Evolutionary conservation across 2,329 filamentous ascomycete genomes (phyloP).

Genomic region (Alternaria solani): DNA sequence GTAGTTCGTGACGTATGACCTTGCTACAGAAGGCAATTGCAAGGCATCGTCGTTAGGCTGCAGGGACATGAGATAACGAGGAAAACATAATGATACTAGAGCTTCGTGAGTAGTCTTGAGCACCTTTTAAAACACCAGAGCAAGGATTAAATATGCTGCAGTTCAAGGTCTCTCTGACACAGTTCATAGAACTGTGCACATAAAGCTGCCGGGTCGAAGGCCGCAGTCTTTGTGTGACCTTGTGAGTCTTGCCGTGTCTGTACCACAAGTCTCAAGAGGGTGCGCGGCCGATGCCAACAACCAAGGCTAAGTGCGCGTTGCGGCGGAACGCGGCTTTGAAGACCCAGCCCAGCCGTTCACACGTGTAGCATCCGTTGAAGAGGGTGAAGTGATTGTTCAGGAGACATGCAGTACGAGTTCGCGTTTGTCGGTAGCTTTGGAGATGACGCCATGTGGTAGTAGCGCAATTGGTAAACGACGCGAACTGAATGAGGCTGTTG

Average conservation of each 20-base stretch:
- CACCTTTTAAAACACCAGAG: background rate
- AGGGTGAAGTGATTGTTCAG: background rate
- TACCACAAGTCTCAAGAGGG: background rate
- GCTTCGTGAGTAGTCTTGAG: background rate
- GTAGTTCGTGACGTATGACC: background rate
- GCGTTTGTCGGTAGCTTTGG: background rate
- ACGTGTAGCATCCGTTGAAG: background rate
- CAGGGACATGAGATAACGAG: background rate
- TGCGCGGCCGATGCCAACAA: background rate
- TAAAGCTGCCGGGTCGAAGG: background rate
- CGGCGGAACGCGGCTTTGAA: background rate
- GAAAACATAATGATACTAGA: background rate
- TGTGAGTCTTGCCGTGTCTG: background rate
- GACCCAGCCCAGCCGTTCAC: background rate
- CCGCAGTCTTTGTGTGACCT: background rate
- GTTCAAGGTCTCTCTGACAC: background rate
- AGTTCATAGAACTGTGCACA: too few species aligned
- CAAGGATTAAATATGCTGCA: background rate
- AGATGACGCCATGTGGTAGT: background rate
- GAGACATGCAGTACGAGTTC: background rate
- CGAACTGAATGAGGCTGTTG: background rate
- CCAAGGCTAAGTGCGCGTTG: background rate
- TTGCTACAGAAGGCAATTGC: background rate
- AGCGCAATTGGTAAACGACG: background rate
- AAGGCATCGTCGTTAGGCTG: background rate